Conservation (phyloP, 2,329 filamentous ascomycete genomes). For the Epichloe typhina region DNA sequence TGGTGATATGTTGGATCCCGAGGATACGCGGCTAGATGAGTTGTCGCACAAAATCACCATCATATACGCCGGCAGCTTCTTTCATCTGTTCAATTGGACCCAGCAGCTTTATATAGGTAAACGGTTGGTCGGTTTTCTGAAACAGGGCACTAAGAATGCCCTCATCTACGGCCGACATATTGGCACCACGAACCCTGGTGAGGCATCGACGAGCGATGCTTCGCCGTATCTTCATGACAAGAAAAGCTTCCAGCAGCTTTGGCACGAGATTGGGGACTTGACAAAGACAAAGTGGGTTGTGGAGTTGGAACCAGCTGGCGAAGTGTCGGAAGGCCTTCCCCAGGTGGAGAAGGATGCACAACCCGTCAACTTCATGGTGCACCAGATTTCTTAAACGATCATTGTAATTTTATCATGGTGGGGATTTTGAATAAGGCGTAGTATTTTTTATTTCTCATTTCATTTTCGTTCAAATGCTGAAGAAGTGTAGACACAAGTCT, state of each 20-base stretch:
- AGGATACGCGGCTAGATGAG: slow-evolving; percentile 20
- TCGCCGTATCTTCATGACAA: slow-evolving; percentile 34
- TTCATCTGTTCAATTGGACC: slow-evolving; percentile 35
- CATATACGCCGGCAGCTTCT: slow-evolving; percentile 36
- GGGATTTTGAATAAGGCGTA: not conserved
- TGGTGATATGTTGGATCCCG: slow-evolving; percentile 34
- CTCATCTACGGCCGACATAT: slow-evolving; percentile 40
- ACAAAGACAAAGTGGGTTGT: slow-evolving; percentile 38
- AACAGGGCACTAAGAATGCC: slow-evolving; percentile 28
- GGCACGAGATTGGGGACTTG: slow-evolving; percentile 36
- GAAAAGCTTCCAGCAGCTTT: slow-evolving; percentile 36
- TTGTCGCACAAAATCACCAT: slow-evolving; percentile 31
- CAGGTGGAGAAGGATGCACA: slow-evolving; percentile 14
- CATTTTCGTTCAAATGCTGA: not conserved
- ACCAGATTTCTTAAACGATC: slow-evolving; percentile 16
- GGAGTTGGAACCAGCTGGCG: slow-evolving; percentile 22
- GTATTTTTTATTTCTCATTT: not conserved
- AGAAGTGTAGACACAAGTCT: not conserved
- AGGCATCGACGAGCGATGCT: slow-evolving; percentile 9
- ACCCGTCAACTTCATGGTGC: slow-evolving; percentile 21
- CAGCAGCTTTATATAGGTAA: slow-evolving; percentile 32
- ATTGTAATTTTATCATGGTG: not conserved
- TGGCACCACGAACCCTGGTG: slow-evolving; percentile 21
- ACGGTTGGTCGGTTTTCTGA: slow-evolving; percentile 31
- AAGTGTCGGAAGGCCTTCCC: slow-evolving; percentile 12